Conservation (phyloP, 306 rosid genomes). For the Quercus aquifolioides region DNA sequence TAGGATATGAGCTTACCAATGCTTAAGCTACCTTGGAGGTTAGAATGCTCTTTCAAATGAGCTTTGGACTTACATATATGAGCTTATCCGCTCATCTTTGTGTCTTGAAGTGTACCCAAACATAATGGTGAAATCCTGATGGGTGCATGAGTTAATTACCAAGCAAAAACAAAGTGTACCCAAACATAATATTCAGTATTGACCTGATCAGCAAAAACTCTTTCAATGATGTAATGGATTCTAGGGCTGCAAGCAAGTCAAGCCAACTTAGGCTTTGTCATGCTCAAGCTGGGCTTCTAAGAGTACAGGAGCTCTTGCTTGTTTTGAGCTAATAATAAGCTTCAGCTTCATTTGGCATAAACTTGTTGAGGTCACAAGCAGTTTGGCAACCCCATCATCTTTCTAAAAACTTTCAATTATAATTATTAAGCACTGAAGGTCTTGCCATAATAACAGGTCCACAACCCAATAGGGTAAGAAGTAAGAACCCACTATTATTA, state of each 20-base stretch:
- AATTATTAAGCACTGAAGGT: no score
- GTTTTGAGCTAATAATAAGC: background rate
- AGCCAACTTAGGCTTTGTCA: background rate
- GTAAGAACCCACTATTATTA: no score
- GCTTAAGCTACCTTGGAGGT: no score
- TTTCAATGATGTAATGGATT: background rate
- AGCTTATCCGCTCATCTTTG: background rate
- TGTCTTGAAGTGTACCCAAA: background rate
- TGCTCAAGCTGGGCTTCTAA: background rate
- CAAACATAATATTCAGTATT: background rate
- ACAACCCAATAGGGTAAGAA: no score
- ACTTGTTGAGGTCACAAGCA: background rate
- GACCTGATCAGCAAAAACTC: background rate
- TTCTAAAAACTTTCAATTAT: background rate
- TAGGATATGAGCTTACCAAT: no score
- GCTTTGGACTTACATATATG: no score
- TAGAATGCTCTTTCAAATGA: no score
- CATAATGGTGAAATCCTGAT: background rate
- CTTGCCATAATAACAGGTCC: no score
- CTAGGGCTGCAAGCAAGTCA: background rate
- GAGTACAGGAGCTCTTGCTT: background rate
- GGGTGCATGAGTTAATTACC: background rate
- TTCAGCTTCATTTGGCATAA: background rate
- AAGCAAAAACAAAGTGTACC: background rate
- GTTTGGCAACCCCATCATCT: background rate